Conservation (phyloP, 768 basidiomycete genomes). For the Gloeostereum incarnatum region DNA sequence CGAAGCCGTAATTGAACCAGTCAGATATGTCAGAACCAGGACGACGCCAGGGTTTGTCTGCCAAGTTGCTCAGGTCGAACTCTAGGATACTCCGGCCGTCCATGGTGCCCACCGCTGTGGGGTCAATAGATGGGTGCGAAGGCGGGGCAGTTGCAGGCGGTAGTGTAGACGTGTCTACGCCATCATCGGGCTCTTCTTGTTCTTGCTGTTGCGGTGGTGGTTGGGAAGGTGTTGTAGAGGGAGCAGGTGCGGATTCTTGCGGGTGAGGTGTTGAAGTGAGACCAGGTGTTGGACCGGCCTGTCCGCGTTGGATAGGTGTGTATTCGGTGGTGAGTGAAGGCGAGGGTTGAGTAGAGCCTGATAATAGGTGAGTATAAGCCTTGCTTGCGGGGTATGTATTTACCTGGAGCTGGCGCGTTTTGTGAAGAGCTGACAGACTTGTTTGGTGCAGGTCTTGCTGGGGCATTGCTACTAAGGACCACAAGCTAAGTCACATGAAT, state of each 20-base stretch:
- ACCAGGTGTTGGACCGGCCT: constrained; percentile 22
- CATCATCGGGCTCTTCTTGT: constrained; percentile 28
- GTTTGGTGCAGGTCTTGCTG: constrained; percentile 18
- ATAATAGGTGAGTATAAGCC: constrained; percentile 4
- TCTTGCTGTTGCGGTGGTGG: constrained; percentile 8
- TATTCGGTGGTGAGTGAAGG: constrained; percentile 76
- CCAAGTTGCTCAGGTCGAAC: constrained; percentile 64
- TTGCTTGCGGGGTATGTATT: neutral
- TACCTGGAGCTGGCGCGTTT: constrained; percentile 22
- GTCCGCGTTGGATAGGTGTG: constrained; percentile 60
- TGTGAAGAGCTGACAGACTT: constrained; percentile 18
- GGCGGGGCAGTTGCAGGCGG: constrained; percentile 64
- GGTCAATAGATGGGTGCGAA: constrained; percentile 75
- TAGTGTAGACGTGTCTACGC: constrained; percentile 54
- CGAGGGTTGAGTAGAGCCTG: constrained; percentile 24
- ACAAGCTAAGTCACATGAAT: constrained; percentile 1
- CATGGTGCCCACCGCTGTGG: constrained; percentile 50
- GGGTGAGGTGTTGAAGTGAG: constrained; percentile 11
- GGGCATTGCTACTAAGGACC: constrained; percentile 23
- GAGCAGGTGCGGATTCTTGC: constrained; percentile 9
- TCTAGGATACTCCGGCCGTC: constrained; percentile 80
- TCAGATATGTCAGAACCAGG: constrained; percentile 91
- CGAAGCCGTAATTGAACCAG: constrained; percentile 99
- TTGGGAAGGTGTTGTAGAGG: constrained; percentile 11
- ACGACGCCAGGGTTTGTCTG: constrained; percentile 84